phyloP scores from a whole-genome alignment of 2,329 filamentous ascomycete species.

The Botrytis fabae region DNA sequence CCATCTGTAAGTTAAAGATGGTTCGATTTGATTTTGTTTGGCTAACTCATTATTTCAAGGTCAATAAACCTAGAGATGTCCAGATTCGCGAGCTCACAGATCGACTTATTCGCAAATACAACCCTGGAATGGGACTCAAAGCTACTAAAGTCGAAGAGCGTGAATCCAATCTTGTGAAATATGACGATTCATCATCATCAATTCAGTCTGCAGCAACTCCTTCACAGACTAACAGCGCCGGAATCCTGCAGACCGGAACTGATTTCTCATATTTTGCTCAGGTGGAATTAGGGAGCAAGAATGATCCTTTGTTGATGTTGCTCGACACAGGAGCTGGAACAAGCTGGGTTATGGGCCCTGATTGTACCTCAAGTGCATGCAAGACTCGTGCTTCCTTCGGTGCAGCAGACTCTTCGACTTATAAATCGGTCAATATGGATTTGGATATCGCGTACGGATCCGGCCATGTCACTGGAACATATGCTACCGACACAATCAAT shows the following conservation, averaged over 20 bases:
- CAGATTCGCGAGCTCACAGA: slow-evolving; percentile 30
- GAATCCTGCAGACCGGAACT: slow-evolving; percentile 63
- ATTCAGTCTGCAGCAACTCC: slow-evolving; percentile 42
- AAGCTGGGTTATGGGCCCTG: slow-evolving; percentile 78
- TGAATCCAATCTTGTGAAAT: slow-evolving; percentile 28
- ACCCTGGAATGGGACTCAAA: slow-evolving; percentile 23
- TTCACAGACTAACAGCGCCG: slow-evolving; percentile 50
- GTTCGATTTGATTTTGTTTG: neutral
- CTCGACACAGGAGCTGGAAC: slow-evolving; percentile 69
- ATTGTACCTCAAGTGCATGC: slow-evolving; percentile 68
- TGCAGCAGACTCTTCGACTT: slow-evolving; percentile 61
- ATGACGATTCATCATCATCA: slow-evolving; percentile 30
- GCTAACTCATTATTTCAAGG: slow-evolving; percentile 20
- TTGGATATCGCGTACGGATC: slow-evolving; percentile 77
- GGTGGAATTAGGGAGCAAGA: slow-evolving; percentile 55
- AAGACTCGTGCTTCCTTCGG: slow-evolving; percentile 69
- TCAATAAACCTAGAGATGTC: slow-evolving; percentile 28
- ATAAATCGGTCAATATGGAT: slow-evolving; percentile 51
- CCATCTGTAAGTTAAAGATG: slow-evolving; percentile 27
- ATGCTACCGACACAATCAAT: slow-evolving; percentile 65
- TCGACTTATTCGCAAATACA: slow-evolving; percentile 36
- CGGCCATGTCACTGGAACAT: slow-evolving; percentile 66
- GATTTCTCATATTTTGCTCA: slow-evolving; percentile 67
- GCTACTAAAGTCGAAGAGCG: slow-evolving; percentile 5
- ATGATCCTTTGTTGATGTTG: slow-evolving; percentile 59